Evolutionary conservation across 371 early-diverging fungal genomes (phyloP), one percentile per base, ranked within the genome.

Genomic region (Mucor irregularis): DNA sequence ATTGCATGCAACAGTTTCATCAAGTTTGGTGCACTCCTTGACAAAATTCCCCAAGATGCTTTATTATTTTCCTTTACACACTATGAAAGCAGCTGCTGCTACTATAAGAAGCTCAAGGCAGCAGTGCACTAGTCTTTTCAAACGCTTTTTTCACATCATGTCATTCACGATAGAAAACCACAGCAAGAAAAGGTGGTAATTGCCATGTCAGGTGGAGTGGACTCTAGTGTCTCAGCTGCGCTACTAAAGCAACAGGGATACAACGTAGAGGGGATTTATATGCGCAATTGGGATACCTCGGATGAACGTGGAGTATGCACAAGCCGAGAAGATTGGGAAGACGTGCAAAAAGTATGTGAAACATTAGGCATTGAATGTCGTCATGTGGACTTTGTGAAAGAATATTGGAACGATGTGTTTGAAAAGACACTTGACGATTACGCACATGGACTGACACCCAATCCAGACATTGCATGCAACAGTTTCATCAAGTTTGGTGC

Each of bases 321-420:
- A 4, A 86, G 89, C 4, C 84, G 83, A 22, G 59, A 79, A 25
- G 97, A 96, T 62, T 95, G 88, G 87, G 67, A 74, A 16, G 93
- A 94, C 52, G 96, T 95, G 0, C 90, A 90, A 49, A 57, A 61
- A 6, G 90, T 90, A 0, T 91, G 93, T 62, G 25, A 48, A 1
- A 66, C 70, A 17, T 55, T 96, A 17, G 75, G 73, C 0, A 92
- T 96, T 13, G 83, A 84, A 13, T 88, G 90, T 35, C 64, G 66
- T 8, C 69, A 80, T 69, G 72, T 94, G 9, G 84, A 95, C 49
- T 87, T 96, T 58, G 84, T 88, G 8, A 90, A 89, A 47, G 91
- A 95, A 62, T 97, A 97, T 65, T 97, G 98, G 96, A 87, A 73
- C 29, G 68, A 78, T 16, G 96, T 96, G 17, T 97, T 97, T 76